Evolutionary conservation across 2,329 filamentous ascomycete genomes (phyloP), one percentile per base, ranked within the genome.

Genomic region (Parascedosporium putredinis): DNA sequence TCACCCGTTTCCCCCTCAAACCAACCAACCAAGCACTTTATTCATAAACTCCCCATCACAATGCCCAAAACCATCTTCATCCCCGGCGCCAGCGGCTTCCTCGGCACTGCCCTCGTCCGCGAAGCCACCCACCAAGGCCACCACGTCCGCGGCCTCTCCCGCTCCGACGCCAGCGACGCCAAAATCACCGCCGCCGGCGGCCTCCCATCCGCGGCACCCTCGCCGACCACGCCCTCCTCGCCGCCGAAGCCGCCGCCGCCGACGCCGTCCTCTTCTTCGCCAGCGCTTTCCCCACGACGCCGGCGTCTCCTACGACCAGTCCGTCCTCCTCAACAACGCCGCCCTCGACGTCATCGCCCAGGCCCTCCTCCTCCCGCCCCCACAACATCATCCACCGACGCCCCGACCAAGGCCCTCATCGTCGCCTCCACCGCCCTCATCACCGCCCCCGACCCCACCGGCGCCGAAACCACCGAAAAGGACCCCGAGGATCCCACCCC

Each of bases 261-360:
- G 69, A 74, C 50, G 56, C 62, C n/a, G 66, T 74, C 5, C 56
- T 74, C 4, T 67, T 70, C 52, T 60, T 74, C 5, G 71, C 67
- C 3, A 40, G 34, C 34, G 34, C 34, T 60, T 62, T 48, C 55
- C 64, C 16, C 61, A 64, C 45, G 54, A 60, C 40, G 58, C 60
- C 55, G 52, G 56, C 31, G 63, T 62, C 47, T 55, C 58, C 2
- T 61, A 58, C 24, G 54, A 60, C 10, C 47, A 59, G 3, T 55
- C 59, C 4, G 45, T 61, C 14, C 49, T 52, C 25, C 60, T 60
- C 27, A 67, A 71, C 49, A 58, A 55, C 4, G 63, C 59, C 0
- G 66, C 64, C 4, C 55, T 69, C 5, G 58, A 64, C 42, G 64
- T 67, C n/a, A 60, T 72, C 12, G 62, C 55, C 7, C 56, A 58